Evolutionary conservation across 495 filamentous ascomycete genomes (phyloP).

Genomic region (Viridothelium virens): DNA sequence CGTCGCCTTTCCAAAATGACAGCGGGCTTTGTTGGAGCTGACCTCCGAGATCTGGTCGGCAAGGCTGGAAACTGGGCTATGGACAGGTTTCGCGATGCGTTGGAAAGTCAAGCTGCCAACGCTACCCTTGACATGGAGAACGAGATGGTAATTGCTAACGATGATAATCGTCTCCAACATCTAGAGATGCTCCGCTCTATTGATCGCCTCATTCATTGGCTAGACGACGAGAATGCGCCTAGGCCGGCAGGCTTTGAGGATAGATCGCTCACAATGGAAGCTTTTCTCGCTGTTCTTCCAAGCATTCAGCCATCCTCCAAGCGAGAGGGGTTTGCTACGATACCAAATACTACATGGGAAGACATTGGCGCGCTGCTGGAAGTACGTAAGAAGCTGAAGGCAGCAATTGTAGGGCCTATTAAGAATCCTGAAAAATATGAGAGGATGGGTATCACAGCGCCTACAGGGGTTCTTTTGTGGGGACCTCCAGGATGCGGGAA

Average conservation of each 20-base stretch:
- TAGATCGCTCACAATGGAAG: constrained; percentile 47
- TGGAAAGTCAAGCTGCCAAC: constrained; percentile 29
- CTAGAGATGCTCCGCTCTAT: constrained; percentile 32
- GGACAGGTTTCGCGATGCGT: constrained; percentile 31
- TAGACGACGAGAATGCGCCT: constrained; percentile 37
- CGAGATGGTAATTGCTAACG: constrained; percentile 28
- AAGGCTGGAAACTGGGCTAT: constrained; percentile 61
- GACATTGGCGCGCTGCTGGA: constrained; percentile 79
- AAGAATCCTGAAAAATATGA: constrained; percentile 71
- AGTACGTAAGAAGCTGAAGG: constrained; percentile 73
- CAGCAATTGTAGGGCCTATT: constrained; percentile 90
- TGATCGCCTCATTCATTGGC: constrained; percentile 47
- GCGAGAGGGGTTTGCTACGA: constrained; percentile 92
- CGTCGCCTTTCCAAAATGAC: constrained; percentile 76
- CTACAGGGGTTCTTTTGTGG: constrained; percentile 90
- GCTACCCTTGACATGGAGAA: background rate
- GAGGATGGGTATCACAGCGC: constrained; percentile 74
- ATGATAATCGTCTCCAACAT: constrained; percentile 34
- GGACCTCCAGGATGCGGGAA: constrained; percentile 96
- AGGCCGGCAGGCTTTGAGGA: constrained; percentile 37
- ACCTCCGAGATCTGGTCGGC: constrained; percentile 48
- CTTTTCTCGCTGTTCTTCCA: constrained; percentile 70
- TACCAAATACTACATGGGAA: constrained; percentile 93
- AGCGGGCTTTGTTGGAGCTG: constrained; percentile 92
- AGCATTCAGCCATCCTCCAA: constrained; percentile 89